Base-by-base conservation (phyloP, 352 stramenopile species). In the Globisporangium parvum region DNA sequence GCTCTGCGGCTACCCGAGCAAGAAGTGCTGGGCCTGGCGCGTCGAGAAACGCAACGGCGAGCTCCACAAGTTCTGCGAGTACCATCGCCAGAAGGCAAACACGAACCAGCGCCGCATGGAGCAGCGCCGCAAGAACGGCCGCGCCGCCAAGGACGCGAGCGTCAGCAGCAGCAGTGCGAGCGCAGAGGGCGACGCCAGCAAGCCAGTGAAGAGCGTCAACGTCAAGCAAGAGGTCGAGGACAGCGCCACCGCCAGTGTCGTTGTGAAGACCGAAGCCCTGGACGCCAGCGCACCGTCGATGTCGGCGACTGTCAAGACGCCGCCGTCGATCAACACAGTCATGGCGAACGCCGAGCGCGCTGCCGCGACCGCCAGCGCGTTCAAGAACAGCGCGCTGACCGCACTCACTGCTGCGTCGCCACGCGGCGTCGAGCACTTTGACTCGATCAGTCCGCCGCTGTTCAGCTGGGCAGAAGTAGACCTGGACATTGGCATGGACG, bases 61-160 rank as follows among this genome's bases (percentile, higher is more conserved):
- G 67, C 67, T 91, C 57, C 82, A 92, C 73, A 90, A 89, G 66
- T 88, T 92, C 50, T 92, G 82, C 64, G 80, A 92, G 61, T 92
- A 88, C 65, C 82, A 92, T 61, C 82, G 82, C 33, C 76, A 90
- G 55, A 90, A 91, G 62, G 80, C 79, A 62, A 92, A 90, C 69
- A 87, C 78, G 39, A 89, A 90, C 69, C 82, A 92, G 68, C 82
- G 80, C 33, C 78, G 77, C 55, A 88, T 91, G 80, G 80, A 91
- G 70, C 77, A 88, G 65, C 78, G 80, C 44, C 76, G 78, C 57
- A 91, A 91, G 61, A 75, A 82, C 31, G 71, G 75, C 53, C 71
- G 69, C 55, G 54, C 50, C 9, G 31, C 31, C 6, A 37, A 37
- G 11, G 31, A 37, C 6, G 31, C 31, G 1, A 35, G 15, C 46